These are phyloP conservation scores for Rhizodiscina lignyota DNA, from an alignment of 495 filamentous ascomycete genomes.

Conservation along the genomic window DNA sequence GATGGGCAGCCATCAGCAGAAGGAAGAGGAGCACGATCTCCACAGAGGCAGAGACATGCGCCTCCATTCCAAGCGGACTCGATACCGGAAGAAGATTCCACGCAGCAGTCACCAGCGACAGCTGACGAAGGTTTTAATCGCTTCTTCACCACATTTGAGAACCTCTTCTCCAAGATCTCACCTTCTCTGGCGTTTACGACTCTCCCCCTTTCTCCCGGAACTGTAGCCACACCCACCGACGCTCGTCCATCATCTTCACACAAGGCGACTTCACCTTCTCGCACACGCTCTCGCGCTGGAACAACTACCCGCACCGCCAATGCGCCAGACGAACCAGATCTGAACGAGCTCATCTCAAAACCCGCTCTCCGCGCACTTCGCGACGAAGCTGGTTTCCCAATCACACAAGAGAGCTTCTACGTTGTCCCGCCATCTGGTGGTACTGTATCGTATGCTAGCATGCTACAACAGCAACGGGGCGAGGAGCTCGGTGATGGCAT, in stretches of 20 bases:
- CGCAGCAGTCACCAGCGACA: too few species aligned
- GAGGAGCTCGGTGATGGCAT: conserved; percentile 19
- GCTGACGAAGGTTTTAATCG: conserved; percentile 72
- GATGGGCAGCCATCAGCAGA: conserved; percentile 1
- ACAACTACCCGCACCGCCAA: conserved; percentile 5
- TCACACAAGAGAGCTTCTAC: conserved; percentile 70
- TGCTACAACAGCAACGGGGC: conserved; percentile 43
- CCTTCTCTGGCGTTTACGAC: conserved; percentile 85
- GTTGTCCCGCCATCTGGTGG: conserved; percentile 83
- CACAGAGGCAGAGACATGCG: too few species aligned
- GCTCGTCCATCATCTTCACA: neutral
- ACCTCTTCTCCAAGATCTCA: conserved; percentile 65
- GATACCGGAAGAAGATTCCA: too few species aligned
- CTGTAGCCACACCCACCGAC: conserved; percentile 23
- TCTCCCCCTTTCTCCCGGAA: conserved; percentile 46
- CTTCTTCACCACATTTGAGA: conserved; percentile 82
- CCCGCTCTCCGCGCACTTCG: conserved; percentile 58
- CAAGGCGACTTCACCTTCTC: neutral
- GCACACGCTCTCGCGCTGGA: too few species aligned
- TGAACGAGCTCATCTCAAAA: conserved; percentile 58
- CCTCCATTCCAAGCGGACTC: too few species aligned
- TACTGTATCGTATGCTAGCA: conserved; percentile 76
- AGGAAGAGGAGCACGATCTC: conserved; percentile 1
- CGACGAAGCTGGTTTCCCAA: conserved; percentile 27
- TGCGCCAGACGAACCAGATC: conserved; percentile 44